Conservation (phyloP, 2,329 filamentous ascomycete genomes). For the Fusarium pilosicola region DNA sequence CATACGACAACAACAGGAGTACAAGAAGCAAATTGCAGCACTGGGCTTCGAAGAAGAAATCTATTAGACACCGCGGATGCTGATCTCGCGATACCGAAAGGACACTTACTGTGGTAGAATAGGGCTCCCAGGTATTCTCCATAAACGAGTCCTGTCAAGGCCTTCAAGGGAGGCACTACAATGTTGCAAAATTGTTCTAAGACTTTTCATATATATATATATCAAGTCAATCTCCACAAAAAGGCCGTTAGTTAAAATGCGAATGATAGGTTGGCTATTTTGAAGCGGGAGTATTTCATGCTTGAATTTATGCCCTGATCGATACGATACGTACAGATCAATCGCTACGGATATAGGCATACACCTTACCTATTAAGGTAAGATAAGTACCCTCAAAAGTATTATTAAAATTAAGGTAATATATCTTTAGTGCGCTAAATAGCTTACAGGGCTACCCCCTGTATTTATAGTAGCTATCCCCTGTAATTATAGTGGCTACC, state of each 20-base stretch:
- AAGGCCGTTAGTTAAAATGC: rapidly evolving
- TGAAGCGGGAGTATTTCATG: rapidly evolving
- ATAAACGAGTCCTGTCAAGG: too few relatives aligned
- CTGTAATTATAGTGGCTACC: too few relatives aligned
- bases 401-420: too few relatives aligned
- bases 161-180: rapidly evolving
- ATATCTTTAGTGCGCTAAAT: too few relatives aligned
- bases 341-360: too few relatives aligned
- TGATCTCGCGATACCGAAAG: rapidly evolving
- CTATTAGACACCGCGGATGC: rapidly evolving
- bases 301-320: too few relatives aligned
- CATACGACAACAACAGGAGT: slow-evolving; percentile 4
- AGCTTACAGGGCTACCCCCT: too few relatives aligned
- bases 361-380: too few relatives aligned
- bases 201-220: not conserved
- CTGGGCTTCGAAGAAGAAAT: not conserved
- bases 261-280: rapidly evolving
- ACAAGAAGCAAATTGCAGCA: slow-evolving; percentile 13
- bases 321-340: too few relatives aligned
- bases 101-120: rapidly evolving
- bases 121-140: too few relatives aligned
- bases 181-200: not conserved
- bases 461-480: too few relatives aligned
- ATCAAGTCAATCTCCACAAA: rapidly evolving
- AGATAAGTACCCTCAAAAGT: too few relatives aligned